Conservation (phyloP, 2,329 filamentous ascomycete genomes). For the Neofusicoccum parvum region DNA sequence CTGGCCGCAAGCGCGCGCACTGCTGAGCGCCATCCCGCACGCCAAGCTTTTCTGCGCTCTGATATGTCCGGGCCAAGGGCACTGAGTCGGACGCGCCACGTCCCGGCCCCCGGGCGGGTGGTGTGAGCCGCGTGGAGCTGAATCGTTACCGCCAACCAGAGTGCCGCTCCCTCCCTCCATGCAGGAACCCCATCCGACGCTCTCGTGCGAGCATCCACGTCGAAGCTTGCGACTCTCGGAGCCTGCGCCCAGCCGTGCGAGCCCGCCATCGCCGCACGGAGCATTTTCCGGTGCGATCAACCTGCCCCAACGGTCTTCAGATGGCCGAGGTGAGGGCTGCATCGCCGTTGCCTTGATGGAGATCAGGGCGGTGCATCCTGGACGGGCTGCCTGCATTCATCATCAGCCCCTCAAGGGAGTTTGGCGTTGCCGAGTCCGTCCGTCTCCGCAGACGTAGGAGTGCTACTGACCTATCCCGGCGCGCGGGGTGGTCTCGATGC, state of each 20-base stretch:
- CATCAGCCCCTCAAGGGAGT: background rate
- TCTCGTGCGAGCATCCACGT: background rate
- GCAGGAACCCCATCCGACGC: constrained; percentile 3
- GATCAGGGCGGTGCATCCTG: background rate
- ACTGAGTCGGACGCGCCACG: background rate
- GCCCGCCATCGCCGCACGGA: background rate
- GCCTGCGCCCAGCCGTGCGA: background rate
- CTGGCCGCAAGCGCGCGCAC: background rate
- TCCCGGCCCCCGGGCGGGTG: background rate
- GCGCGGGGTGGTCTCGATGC: constrained; percentile 16
- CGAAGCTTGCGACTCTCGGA: background rate
- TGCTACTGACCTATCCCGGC: background rate
- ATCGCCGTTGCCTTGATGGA: background rate
- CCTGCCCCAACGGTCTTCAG: background rate
- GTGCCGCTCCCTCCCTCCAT: background rate
- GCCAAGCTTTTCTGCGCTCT: constrained; percentile 14
- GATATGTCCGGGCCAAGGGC: constrained; percentile 17
- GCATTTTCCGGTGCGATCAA: background rate
- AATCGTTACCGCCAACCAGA: constrained; percentile 6
- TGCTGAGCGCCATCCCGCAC: constrained; percentile 10
- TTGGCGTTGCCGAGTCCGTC: background rate
- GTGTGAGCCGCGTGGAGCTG: constrained; percentile 2
- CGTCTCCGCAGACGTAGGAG: constrained; percentile 5
- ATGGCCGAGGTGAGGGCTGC: background rate
- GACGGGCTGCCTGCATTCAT: background rate